These are phyloP conservation scores for Citrullus amarus DNA, from an alignment of 306 rosid genomes.

Conservation along the genomic window DNA sequence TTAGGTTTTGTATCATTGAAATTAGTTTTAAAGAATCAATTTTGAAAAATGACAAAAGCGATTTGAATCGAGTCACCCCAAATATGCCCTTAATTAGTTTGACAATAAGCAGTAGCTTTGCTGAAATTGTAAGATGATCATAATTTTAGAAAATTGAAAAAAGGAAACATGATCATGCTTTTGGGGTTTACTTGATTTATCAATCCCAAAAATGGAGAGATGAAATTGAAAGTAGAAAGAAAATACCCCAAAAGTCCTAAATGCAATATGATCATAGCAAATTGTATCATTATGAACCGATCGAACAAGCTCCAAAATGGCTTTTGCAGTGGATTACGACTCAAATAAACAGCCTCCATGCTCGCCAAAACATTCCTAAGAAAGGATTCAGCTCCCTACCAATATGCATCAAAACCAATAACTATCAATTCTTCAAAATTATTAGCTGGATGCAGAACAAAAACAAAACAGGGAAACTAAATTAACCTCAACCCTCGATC, in stretches of 20 bases:
- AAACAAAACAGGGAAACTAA: neutral
- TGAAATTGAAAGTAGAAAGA: neutral
- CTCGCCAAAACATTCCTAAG: conserved; percentile 57
- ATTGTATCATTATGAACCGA: conserved; percentile 37
- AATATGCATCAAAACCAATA: neutral
- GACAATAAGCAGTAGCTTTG: too few species aligned
- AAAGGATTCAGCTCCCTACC: conserved; percentile 63
- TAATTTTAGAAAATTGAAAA: neutral
- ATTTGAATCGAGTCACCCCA: too few species aligned
- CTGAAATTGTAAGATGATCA: too few species aligned
- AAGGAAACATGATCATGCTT: too few species aligned
- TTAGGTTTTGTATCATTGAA: too few species aligned
- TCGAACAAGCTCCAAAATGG: conserved; percentile 68
- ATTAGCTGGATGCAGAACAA: neutral
- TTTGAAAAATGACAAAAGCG: too few species aligned
- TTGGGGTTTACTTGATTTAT: too few species aligned
- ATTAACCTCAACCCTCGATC: neutral
- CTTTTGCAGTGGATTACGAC: conserved; percentile 77
- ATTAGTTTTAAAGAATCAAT: too few species aligned
- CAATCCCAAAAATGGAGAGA: neutral
- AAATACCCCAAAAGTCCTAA: conserved; percentile 91
- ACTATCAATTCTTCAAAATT: neutral
- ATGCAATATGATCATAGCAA: conserved; percentile 86
- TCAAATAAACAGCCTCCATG: conserved; percentile 69
- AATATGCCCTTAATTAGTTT: too few species aligned